Evolutionary conservation across 371 early-diverging fungal species (phyloP), one percentile per base, ranked within the genome.

Genomic region (Mortierella sp.): DNA sequence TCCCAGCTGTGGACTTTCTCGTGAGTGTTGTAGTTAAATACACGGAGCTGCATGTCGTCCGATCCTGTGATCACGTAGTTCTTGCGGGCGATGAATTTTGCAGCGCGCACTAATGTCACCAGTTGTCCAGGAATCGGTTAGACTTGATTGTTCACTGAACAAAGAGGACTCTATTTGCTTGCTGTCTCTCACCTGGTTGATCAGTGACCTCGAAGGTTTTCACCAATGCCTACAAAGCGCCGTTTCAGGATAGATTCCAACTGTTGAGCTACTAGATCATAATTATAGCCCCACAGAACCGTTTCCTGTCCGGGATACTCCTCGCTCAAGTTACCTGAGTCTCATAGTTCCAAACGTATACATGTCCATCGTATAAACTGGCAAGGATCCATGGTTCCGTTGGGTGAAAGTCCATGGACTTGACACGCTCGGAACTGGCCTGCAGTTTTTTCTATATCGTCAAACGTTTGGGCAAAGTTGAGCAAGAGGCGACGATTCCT

Each of bases 21-120:
- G 80, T 94, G 95, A 24, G 98, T 99, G 82, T 98, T 98, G 88
- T 99, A 99, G 90, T 99, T 98, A 93, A 95, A 99, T 49, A 99
- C 95, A 39, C 98, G 92, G 65, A 99, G 86, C 68, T 96, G 94
- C 85, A 98, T 94, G 82, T 99, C 99, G 70, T 99, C 99, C 13
- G 96, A 93, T 50, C 99, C 98, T n/a, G 96, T 89, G 56, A 98
- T 87, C 58, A 98, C 86, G 95, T 97, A 98, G 72, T 93, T 95
- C 86, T 99, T 99, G 61, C 99, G 90, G 31, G 98, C 87, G 78
- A 98, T 93, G 78, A 96, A 98, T 83, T 93, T 95, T 48, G 96
- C 97, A 16, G 98, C 93, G 52, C 99, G 95, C 58, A 98, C 97
- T 90, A 73, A 10, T 34, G 10, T 10, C 4, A 10, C 4, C n/a